Conservation (phyloP, 176 grass and related monocot genomes). For the Phragmites australis region DNA sequence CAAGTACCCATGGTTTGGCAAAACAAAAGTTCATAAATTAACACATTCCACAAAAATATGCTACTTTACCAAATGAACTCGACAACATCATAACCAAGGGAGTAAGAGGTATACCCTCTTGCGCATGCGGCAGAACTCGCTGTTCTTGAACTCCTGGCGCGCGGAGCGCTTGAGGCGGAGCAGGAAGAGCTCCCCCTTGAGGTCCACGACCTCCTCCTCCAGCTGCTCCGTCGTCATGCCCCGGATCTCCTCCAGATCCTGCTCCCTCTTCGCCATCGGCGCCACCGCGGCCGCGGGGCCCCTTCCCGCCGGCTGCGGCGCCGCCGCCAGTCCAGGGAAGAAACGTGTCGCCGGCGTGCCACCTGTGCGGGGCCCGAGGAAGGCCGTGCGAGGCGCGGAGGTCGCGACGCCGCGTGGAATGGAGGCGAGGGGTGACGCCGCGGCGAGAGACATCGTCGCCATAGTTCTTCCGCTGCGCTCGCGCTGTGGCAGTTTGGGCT, state of each 20-base stretch:
- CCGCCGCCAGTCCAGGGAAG: slow-evolving; percentile 32
- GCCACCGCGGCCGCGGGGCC: slow-evolving; percentile 41
- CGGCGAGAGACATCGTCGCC: slow-evolving; percentile 49
- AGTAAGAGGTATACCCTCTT: slow-evolving; percentile 58
- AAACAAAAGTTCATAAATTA: not conserved
- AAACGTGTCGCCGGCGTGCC: slow-evolving; percentile 18
- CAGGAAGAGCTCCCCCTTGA: slow-evolving; percentile 98
- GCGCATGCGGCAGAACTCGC: slow-evolving; percentile 76
- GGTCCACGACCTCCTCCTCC: slow-evolving; percentile 85
- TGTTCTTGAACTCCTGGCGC: slow-evolving; percentile 87
- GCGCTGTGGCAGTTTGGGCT: slow-evolving; percentile 17
- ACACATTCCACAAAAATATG: not conserved
- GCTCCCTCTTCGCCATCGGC: slow-evolving; percentile 80
- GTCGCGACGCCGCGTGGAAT: slow-evolving; percentile 27
- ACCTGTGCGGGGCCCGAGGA: slow-evolving; percentile 9
- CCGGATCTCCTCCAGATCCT: slow-evolving; percentile 85
- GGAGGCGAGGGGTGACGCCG: slow-evolving; percentile 49
- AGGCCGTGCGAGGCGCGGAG: slow-evolving; percentile 15
- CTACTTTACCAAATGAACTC: not conserved
- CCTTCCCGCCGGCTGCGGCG: not conserved
- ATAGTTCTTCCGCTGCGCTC: slow-evolving; percentile 31
- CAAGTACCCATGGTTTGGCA: slow-evolving; percentile 1
- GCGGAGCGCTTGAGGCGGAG: slow-evolving; percentile 91
- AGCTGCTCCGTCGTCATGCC: slow-evolving; percentile 69
- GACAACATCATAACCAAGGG: not conserved